Percentiles rank a stretch among this genome's conserved stretches.
Conservation (phyloP, 2,329 filamentous ascomycete genomes). For the Penicillium sclerotigenum region DNA sequence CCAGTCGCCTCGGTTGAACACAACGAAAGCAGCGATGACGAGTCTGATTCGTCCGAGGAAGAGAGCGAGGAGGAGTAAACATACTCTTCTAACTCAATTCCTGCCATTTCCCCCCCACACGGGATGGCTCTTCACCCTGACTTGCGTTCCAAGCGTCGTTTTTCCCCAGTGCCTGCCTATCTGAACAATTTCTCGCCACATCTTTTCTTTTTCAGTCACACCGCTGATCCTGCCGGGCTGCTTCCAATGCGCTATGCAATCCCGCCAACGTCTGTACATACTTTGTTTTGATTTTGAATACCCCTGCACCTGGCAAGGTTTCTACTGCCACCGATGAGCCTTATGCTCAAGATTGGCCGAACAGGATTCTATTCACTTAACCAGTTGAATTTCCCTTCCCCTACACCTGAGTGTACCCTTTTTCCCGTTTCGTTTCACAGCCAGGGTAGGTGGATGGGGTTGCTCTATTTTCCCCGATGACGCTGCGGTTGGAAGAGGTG, state of each 20-base stretch:
- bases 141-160: conserved; percentile 25
- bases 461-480: conserved; percentile 15
- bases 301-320: conserved; percentile 9
- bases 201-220: conserved; percentile 2
- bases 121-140: conserved; percentile 14
- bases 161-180: conserved; percentile 4
- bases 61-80: conserved; percentile 51
- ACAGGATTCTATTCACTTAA: conserved; percentile 9
- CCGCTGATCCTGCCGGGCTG: not conserved
- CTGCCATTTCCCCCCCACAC: not conserved
- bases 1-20: conserved; percentile 44
- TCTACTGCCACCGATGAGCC: conserved; percentile 9
- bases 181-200: not conserved
- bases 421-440: not conserved
- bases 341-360: conserved; percentile 10
- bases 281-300: conserved; percentile 14
- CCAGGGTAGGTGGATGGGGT: not conserved
- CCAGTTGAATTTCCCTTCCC: conserved; percentile 13
- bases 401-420: conserved; percentile 8
- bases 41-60: conserved; percentile 46
- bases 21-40: conserved; percentile 46
- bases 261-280: conserved; percentile 18
- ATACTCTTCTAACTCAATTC: not conserved
- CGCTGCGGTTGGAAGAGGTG: conserved; percentile 14
- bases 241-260: not conserved